phyloP scores from a whole-genome alignment of 352 stramenopile species.

The Aphanomyces euteiches region DNA sequence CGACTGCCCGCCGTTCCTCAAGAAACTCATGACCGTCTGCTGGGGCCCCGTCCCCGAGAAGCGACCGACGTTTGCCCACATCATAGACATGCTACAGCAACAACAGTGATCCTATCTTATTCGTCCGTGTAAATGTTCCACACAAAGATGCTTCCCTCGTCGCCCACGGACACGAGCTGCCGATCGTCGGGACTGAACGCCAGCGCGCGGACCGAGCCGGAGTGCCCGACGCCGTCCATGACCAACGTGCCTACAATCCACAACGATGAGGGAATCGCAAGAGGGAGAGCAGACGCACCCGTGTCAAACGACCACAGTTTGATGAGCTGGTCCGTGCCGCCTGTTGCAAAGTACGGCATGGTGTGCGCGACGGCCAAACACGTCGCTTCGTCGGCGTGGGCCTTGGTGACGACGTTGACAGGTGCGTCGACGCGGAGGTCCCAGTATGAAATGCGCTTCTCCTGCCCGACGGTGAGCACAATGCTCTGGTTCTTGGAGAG shows the following conservation, averaged over 20 bases:
- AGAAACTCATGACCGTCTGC: slow-evolving; percentile 82
- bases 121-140: slow-evolving; percentile 86
- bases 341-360: slow-evolving; percentile 83
- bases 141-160: slow-evolving; percentile 89
- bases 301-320: slow-evolving; percentile 83
- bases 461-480: slow-evolving; percentile 88
- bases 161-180: slow-evolving; percentile 87
- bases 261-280: background rate
- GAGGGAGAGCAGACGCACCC: slow-evolving; percentile 23
- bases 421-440: slow-evolving; percentile 83
- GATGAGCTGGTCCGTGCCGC: slow-evolving; percentile 79
- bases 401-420: slow-evolving; percentile 69
- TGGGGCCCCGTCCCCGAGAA: slow-evolving; percentile 72
- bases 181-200: slow-evolving; percentile 88
- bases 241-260: slow-evolving; percentile 40
- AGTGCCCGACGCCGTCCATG: slow-evolving; percentile 76
- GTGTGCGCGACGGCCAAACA: slow-evolving; percentile 83
- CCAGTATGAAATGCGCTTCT: slow-evolving; percentile 91
- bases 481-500: slow-evolving; percentile 83
- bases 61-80: slow-evolving; percentile 73
- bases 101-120: slow-evolving; percentile 5
- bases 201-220: slow-evolving; percentile 61
- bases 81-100: slow-evolving; percentile 66
- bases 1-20: slow-evolving; percentile 71
- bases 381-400: slow-evolving; percentile 82